Percentiles rank a stretch among this genome's conserved stretches.
These are phyloP conservation scores for Ensete glaucum DNA, from an alignment of 176 grass and related monocot species.

Conservation along the genomic window DNA sequence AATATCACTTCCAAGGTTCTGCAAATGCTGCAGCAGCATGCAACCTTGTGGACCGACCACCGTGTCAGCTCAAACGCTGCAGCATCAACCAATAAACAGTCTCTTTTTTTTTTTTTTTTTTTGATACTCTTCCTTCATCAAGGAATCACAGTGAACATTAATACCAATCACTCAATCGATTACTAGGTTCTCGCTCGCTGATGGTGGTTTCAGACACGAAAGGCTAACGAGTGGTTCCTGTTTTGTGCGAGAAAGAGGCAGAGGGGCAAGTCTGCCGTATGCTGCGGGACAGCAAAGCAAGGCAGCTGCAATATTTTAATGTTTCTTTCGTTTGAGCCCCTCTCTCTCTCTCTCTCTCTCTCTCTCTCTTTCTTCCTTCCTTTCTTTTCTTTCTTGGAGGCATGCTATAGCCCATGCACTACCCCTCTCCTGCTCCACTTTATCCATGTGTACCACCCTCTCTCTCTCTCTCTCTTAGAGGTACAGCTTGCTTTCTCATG, in stretches of 20 bases:
- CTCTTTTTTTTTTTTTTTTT: too few species aligned
- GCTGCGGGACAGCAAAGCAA: not conserved
- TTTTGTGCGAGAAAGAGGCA: not conserved
- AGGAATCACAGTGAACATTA: too few species aligned
- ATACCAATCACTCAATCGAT: too few species aligned
- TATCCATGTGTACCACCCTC: slow-evolving; percentile 2
- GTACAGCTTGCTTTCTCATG: not conserved
- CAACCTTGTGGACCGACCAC: not conserved
- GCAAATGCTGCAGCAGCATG: not conserved
- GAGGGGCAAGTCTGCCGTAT: not conserved
- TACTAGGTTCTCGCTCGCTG: too few species aligned
- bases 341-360: too few species aligned
- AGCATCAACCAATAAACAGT: too few species aligned
- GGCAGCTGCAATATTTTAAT: not conserved
- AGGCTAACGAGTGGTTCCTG: not conserved
- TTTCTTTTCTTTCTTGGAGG: slow-evolving; percentile 2
- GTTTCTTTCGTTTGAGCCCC: not conserved
- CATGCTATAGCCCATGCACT: not conserved
- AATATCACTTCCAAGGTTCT: not conserved
- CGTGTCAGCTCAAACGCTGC: not conserved
- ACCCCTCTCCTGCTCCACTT: not conserved
- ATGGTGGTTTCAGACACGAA: too few species aligned
- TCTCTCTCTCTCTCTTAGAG: not conserved
- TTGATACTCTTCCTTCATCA: too few species aligned
- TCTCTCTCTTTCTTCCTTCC: too few species aligned